Evolutionary conservation across 1,284 basidiomycete genomes (phyloP).

Genomic region (Sporisorium graminicola): DNA sequence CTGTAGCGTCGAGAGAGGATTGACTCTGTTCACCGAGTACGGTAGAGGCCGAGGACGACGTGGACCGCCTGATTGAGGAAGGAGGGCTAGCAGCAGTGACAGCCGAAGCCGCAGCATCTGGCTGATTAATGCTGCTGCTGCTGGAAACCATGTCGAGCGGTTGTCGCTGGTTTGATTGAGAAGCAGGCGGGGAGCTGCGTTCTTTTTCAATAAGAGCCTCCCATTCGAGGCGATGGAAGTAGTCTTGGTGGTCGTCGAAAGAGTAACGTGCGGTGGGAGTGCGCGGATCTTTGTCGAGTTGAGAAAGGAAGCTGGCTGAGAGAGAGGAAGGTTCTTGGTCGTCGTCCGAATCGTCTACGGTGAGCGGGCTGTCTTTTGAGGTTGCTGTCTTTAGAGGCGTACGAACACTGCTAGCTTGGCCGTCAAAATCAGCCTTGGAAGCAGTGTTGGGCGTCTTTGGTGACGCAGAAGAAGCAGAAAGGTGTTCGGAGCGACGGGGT

Average conservation of each 20-base stretch:
- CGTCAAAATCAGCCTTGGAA: neutral
- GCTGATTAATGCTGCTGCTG: neutral
- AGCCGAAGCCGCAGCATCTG: neutral
- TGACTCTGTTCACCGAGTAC: constrained; percentile 11
- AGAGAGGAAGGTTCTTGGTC: constrained; percentile 22
- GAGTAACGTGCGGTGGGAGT: constrained; percentile 38
- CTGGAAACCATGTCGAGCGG: constrained; percentile 14
- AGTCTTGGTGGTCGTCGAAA: constrained; percentile 53
- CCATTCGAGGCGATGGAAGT: constrained; percentile 41
- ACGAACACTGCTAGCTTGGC: neutral
- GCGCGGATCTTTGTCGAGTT: constrained; percentile 19
- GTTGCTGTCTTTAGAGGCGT: neutral
- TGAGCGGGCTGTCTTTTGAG: neutral
- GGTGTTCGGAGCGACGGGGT: constrained; percentile 8
- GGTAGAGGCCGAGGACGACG: constrained; percentile 14
- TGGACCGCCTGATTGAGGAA: constrained; percentile 5
- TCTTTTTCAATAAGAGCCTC: constrained; percentile 31
- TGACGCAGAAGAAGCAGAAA: neutral
- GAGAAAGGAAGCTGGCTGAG: constrained; percentile 34
- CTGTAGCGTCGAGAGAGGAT: constrained; percentile 1
- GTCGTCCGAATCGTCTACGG: constrained; percentile 9
- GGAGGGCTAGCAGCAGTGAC: constrained; percentile 3
- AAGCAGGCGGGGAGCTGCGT: constrained; percentile 5
- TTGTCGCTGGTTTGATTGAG: neutral
- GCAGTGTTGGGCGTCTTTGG: neutral